A percentile compares a stretch with the other conserved stretches of the same genome.
phyloP scores from a whole-genome alignment of 352 stramenopile species.

The Blastocystis sp. region DNA sequence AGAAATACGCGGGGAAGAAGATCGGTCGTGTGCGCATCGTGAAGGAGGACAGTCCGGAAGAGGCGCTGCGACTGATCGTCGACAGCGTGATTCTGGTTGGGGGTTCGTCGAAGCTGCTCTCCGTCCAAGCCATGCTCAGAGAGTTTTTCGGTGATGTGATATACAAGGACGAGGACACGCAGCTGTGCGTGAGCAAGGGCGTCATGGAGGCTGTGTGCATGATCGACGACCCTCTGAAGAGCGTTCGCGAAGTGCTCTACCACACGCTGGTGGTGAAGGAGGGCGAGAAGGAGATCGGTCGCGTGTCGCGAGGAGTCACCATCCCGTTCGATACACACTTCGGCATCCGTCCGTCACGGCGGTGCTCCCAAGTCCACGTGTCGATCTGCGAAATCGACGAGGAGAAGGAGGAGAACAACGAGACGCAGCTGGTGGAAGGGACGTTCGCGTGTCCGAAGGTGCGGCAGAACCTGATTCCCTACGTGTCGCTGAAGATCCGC shows the following conservation, averaged over 20 bases:
- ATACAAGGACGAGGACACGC: background rate
- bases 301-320: background rate
- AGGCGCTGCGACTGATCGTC: background rate
- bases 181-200: slow-evolving; percentile 26
- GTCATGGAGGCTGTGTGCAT: slow-evolving; percentile 8
- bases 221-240: background rate
- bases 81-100: background rate
- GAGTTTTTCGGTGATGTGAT: background rate
- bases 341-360: background rate
- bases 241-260: slow-evolving; percentile 9
- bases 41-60: background rate
- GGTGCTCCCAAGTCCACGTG: background rate
- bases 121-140: background rate
- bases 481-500: background rate
- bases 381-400: background rate
- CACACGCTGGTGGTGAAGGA: background rate
- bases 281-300: background rate
- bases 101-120: slow-evolving; percentile 18
- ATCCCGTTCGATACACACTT: slow-evolving; percentile 5
- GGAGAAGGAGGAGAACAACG: background rate
- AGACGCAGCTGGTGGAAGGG: background rate
- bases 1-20: background rate
- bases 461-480: background rate
- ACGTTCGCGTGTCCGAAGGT: background rate
- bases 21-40: background rate